Base-by-base conservation (phyloP, 139 green algal genomes). In the Mychonastes homosphaera region DNA sequence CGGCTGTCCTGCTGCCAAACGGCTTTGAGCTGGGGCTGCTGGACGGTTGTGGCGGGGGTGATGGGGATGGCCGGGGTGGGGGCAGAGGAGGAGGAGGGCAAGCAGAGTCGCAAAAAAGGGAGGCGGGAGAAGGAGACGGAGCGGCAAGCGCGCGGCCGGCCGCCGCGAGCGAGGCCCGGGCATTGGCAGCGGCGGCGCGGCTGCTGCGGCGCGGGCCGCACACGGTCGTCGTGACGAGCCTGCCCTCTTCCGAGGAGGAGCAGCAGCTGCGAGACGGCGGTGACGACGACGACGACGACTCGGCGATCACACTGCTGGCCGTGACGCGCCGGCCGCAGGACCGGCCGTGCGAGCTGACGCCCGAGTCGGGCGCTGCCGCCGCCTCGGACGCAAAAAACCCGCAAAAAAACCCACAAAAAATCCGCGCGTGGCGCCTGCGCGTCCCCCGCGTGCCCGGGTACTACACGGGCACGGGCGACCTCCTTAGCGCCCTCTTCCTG, bases 1-100 rank as follows among this genome's bases (percentile, higher is more conserved):
- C 85, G 0, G 74, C 63, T 2, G 44, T 95, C 0, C 30, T 97
- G 23, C 90, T 85, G 2, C 90, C 90, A 45, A 97, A 97, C 62
- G 77, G 81, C 56, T 94, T 87, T 68, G 89, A 97, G 62, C 81
- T 81, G 23, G 85, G 95, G 70, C 63, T 81, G 47, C 71, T 97
- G 28, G 83, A 82, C 2, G 83, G 77, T 33, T 6, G 23, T 45
- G 18, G n/a, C 24, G 46, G 23, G 8, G 46, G 24, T 53, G 27
- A 13, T 40, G 9, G 29, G 5, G 47, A 76, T 85, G 23, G 81
- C 78, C 15, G 83, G 74, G 53, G 50, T 79, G 7, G 19, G 38
- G 0, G 27, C 70, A 35, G 10, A 67, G 70, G 29, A 72, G 57
- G 8, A 73, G 62, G 41, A 70, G 21, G 33, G 35, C 7, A 9